Evolutionary conservation across 805 yeast genomes (phyloP).

Genomic region (Middelhovenomyces tepae): DNA sequence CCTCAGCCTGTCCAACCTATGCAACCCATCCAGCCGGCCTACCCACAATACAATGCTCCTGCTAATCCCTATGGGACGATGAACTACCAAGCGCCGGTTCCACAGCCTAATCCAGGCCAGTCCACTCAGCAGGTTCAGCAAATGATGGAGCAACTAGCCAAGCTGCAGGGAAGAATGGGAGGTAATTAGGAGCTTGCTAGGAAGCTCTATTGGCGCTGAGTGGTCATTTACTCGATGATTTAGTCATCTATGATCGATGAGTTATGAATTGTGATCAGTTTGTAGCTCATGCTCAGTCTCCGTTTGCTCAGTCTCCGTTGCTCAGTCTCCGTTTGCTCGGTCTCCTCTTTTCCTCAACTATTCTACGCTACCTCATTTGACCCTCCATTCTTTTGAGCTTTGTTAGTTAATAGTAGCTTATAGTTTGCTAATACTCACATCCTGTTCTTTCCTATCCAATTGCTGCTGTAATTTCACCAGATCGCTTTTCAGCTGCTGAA

Average conservation of each 20-base stretch:
- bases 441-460: slow-evolving; percentile 10
- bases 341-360: neutral
- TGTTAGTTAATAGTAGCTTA: slow-evolving; percentile 3
- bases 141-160: slow-evolving; percentile 20
- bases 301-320: slow-evolving; percentile 7
- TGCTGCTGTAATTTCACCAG: slow-evolving; percentile 12
- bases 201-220: too few relatives aligned
- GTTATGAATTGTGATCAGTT: neutral
- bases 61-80: slow-evolving; percentile 1
- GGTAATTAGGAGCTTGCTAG: too few relatives aligned
- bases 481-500: slow-evolving; percentile 13
- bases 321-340: neutral
- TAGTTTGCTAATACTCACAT: slow-evolving; percentile 9
- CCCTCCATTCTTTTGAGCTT: slow-evolving; percentile 3
- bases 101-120: slow-evolving; percentile 9
- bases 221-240: slow-evolving; percentile 1
- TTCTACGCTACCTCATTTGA: neutral
- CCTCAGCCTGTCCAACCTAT: slow-evolving; percentile 6
- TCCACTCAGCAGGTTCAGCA: slow-evolving; percentile 18
- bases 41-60: slow-evolving; percentile 5
- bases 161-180: slow-evolving; percentile 15
- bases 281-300: slow-evolving; percentile 5
- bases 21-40: slow-evolving; percentile 4
- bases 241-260: slow-evolving; percentile 1
- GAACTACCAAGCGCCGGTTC: slow-evolving; percentile 1